Evolutionary conservation across 306 rosid genomes (phyloP), one percentile per base, ranked within the genome.

Genomic region (Acacia crassicarpa): DNA sequence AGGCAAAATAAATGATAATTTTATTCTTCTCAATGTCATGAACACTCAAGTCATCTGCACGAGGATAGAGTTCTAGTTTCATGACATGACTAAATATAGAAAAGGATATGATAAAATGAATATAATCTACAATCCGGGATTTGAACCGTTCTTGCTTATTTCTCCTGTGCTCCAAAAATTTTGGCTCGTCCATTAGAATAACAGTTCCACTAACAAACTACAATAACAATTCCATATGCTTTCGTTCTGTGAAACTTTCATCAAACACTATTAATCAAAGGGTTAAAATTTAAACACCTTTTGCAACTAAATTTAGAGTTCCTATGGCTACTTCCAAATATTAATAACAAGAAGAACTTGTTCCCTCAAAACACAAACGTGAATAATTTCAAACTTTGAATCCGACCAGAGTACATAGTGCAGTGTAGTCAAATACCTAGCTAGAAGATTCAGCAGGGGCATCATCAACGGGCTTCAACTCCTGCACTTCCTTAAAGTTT

Each of bases 401-500:
- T 82, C 14, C 35, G 13, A 25, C 4, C n/a, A 78, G 59, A 58
- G 72, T n/a, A 63, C 41, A 15, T 30, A 1, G n/a, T 63, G n/a
- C 19, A 32, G 25, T 17, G 30, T 20, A 3, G n/a, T 27, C 10
- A 43, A 82, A 54, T 77, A 65, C 80, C 69, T 63, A 30, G 41
- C 74, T 65, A 79, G 71, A 78, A 68, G 83, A 75, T 27, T 1
- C 84, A 1, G 84, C n/a, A 79, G 90, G 75, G 49, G 83, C 80
- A 80, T 84, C 87, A 79, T 48, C 82, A n/a, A 83, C 44, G 19
- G 76, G 91, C 80, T 89, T 89, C 73, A 89, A 91, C 78, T 89
- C 90, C 35, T 82, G 84, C 80, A 91, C 56, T 78, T 89, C 86
- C 83, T 80, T 85, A 77, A 77, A 84, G 84, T 91, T 89, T 86